Evolutionary conservation across 768 basidiomycete species (phyloP).

Genomic region (Hemileccinum impolitum): DNA sequence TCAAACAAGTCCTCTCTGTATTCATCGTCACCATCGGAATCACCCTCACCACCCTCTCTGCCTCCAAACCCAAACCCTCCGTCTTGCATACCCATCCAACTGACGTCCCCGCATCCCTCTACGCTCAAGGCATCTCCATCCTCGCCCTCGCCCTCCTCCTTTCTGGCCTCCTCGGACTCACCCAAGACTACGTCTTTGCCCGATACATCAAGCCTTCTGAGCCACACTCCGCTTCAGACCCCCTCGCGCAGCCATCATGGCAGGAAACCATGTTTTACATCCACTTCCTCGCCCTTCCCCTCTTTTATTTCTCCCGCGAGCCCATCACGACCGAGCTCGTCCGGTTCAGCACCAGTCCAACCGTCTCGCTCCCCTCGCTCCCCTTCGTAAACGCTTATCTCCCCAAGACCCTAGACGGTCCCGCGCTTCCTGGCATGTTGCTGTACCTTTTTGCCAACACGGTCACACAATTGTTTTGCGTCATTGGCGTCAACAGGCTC

Average conservation of each 20-base stretch:
- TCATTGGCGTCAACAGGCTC: constrained; percentile 82
- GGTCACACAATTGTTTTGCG: constrained; percentile 79
- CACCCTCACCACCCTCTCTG: constrained; percentile 76
- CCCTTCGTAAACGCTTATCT: constrained; percentile 6
- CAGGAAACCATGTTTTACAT: constrained; percentile 92
- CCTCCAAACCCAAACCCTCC: constrained; percentile 38
- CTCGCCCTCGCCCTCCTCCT: constrained; percentile 76
- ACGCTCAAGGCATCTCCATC: constrained; percentile 69
- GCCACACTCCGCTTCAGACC: constrained; percentile 17
- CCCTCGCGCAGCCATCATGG: constrained; percentile 50
- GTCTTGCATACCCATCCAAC: constrained; percentile 1
- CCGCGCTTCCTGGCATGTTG: constrained; percentile 54
- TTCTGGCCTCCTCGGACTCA: constrained; percentile 76
- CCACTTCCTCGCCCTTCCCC: constrained; percentile 74
- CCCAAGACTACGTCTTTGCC: constrained; percentile 77
- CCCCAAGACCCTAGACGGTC: constrained; percentile 1
- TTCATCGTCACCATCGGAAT: constrained; percentile 81
- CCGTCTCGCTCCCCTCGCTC: constrained; percentile 9
- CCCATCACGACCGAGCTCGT: constrained; percentile 39
- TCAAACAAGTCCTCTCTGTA: constrained; percentile 67
- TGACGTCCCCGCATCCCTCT: constrained; percentile 30
- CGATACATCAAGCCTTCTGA: constrained; percentile 37
- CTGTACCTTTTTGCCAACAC: constrained; percentile 72
- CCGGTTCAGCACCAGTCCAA: constrained; percentile 10
- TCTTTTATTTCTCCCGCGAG: constrained; percentile 62